These are phyloP conservation scores for Alternaria sp. DNA, from an alignment of 2,329 filamentous ascomycete species.

Conservation along the genomic window DNA sequence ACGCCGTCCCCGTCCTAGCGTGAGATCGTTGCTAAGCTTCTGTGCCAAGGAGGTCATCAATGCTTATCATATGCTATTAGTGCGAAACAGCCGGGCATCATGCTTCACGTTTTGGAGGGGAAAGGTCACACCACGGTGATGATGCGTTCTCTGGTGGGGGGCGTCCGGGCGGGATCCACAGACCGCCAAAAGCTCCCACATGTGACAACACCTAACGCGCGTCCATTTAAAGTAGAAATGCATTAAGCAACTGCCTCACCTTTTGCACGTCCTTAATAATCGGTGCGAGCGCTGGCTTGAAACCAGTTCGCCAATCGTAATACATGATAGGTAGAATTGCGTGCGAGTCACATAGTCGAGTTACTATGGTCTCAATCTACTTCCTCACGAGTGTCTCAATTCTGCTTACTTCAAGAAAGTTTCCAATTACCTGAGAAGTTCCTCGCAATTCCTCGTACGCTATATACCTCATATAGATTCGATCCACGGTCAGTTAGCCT, in stretches of 20 bases:
- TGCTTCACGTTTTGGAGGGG: background rate
- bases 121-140: background rate
- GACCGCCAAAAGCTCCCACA: background rate
- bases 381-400: no score
- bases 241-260: no score
- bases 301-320: no score
- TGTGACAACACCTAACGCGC: no score
- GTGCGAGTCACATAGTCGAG: no score
- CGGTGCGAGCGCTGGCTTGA: no score
- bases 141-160: background rate
- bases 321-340: no score
- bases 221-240: background rate
- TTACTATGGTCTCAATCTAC: no score
- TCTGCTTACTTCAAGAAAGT: no score
- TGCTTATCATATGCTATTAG: slow-evolving; percentile 30
- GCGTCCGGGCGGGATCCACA: background rate
- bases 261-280: no score
- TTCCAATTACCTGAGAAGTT: no score
- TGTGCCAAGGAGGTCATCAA: slow-evolving; percentile 32
- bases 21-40: slow-evolving; percentile 35
- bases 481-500: background rate
- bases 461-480: background rate
- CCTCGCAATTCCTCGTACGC: no score
- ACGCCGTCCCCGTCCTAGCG: slow-evolving; percentile 10
- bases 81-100: background rate